Evolutionary conservation across 1,139 yeast species (phyloP), one percentile per base, ranked within the genome.

Genomic region (Yamadazyma triangularis): DNA sequence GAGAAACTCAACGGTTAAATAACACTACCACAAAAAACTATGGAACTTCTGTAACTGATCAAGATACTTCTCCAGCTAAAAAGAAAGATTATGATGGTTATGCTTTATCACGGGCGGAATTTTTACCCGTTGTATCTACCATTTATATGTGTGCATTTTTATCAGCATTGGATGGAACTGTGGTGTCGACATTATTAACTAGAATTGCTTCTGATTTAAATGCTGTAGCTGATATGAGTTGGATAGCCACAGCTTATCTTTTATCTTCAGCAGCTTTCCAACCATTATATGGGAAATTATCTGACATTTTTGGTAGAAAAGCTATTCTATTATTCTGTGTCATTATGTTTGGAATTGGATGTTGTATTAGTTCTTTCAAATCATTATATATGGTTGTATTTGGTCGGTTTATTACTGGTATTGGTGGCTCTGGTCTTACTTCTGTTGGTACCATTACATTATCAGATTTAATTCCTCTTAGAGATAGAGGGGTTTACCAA

Each of bases 281-380:
- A 55, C 96, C 96, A 1, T 57, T 88, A 15, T 86, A 80, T 44
- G 96, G 96, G 15, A 87, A 86, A 49, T 56, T 88, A 21, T 80
- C 93, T 4, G 96, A 87, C 47, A 84, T 87, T 26, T 86, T 81
- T 53, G 96, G 96, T 13, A 70, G 95, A 45, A 82, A 75, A 48
- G 51, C 46, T 31, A 48, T 59, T 14, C 49, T 68, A 14, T 38
- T 66, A 12, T 37, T 55, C 9, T 68, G 73, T 44, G 51, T 62
- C 21, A 40, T 43, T 1, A 47, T 65, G 26, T 68, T 68, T 42
- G 58, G 58, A 8, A 26, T 62, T 8, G 73, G 74, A 0, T 68
- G 74, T 39, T 36, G 50, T 11, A 57, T 68, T 29, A 63, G 71
- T 40, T 61, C 55, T 2, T 62, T 73, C 3, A 53, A 57, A 33